A percentile compares a stretch with the other conserved stretches of the same genome.
Evolutionary conservation across 2,329 filamentous ascomycete genomes (phyloP).

Genomic region (Scytalidium lignicola): DNA sequence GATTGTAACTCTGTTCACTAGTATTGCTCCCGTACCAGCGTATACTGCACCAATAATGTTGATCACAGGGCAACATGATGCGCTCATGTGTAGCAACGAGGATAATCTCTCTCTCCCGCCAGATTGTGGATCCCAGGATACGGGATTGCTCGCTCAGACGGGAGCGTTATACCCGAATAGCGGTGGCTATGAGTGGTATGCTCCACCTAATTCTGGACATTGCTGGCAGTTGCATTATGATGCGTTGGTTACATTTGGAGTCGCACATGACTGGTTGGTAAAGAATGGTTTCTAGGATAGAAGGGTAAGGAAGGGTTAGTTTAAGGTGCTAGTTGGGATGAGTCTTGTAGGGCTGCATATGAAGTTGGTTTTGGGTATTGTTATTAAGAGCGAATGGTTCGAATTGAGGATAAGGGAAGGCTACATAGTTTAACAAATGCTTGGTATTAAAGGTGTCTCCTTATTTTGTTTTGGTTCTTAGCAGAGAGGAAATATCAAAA

Average conservation of each 20-base stretch:
- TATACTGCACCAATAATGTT: constrained; percentile 11
- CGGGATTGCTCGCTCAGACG: not conserved
- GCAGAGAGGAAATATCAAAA: too few relatives aligned
- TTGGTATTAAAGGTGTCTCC: too few relatives aligned
- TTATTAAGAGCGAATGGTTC: too few relatives aligned
- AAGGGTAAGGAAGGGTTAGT: too few relatives aligned
- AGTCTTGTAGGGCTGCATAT: too few relatives aligned
- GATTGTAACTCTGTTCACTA: constrained; percentile 3
- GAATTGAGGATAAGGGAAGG: too few relatives aligned
- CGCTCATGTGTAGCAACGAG: constrained; percentile 8
- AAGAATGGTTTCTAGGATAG: constrained; percentile 1
- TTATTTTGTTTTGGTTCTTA: too few relatives aligned
- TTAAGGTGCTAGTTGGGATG: too few relatives aligned
- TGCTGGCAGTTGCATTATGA: constrained; percentile 9
- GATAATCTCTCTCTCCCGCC: too few relatives aligned
- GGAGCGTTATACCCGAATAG: constrained; percentile 2
- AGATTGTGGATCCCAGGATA: too few relatives aligned
- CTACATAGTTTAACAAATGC: too few relatives aligned
- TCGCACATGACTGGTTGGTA: constrained; percentile 6
- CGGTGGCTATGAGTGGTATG: constrained; percentile 4
- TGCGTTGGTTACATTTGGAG: constrained; percentile 2
- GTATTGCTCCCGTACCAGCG: not conserved
- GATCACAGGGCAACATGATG: constrained; percentile 13
- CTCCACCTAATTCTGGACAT: constrained; percentile 5
- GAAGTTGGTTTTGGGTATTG: too few relatives aligned